phyloP scores from a whole-genome alignment of 148 eudicot genomes.

The Vaccinium corymbosum region DNA sequence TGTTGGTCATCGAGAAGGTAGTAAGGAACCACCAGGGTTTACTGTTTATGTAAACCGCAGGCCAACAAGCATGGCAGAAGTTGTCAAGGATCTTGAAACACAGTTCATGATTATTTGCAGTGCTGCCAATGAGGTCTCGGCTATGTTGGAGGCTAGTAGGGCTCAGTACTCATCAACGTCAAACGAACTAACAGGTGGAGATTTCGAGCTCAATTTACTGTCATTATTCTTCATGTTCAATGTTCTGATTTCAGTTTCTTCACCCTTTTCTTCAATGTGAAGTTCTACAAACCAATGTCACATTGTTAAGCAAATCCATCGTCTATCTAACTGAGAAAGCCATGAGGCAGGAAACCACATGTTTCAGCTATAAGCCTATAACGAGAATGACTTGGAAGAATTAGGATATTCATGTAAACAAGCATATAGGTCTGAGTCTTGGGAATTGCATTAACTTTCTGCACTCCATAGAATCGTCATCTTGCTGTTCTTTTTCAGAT shows the following conservation, averaged over 20 bases:
- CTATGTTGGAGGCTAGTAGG: slow-evolving; percentile 66
- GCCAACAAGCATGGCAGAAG: slow-evolving; percentile 94
- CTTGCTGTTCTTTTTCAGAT: neutral
- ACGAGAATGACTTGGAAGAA: neutral
- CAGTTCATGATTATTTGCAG: slow-evolving; percentile 66
- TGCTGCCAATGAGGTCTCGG: slow-evolving; percentile 64
- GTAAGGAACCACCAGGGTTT: slow-evolving; percentile 76
- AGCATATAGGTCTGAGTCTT: neutral
- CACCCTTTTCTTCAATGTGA: neutral
- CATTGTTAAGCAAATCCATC: neutral
- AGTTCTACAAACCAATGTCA: neutral
- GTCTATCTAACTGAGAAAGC: neutral
- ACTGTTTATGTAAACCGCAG: slow-evolving; percentile 84
- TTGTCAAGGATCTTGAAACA: slow-evolving; percentile 82
- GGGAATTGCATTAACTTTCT: neutral
- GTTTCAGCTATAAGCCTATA: neutral
- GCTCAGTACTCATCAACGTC: slow-evolving; percentile 63
- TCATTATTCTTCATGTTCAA: neutral
- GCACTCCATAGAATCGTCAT: slow-evolving; percentile 9
- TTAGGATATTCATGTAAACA: neutral
- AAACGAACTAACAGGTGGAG: slow-evolving; percentile 61
- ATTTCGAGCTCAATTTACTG: neutral
- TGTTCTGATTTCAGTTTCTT: neutral
- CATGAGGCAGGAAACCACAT: neutral
- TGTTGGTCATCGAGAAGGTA: slow-evolving; percentile 48